Evolutionary conservation across 345 rosid species (phyloP), one percentile per base, ranked within the genome.

Genomic region (Linum tenue): DNA sequence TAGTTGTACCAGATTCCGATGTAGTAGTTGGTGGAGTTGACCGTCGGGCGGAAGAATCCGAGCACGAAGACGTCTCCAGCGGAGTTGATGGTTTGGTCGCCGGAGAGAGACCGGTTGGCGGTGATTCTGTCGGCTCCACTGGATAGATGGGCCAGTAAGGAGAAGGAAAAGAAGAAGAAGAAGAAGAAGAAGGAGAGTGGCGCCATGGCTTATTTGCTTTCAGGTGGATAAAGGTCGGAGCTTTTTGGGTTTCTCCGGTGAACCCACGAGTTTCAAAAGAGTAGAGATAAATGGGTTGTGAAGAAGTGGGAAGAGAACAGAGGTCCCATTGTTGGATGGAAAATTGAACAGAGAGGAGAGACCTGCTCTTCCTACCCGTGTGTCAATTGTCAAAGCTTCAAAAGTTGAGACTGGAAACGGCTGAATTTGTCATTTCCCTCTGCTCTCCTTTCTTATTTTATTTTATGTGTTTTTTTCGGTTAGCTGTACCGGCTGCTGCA

Each of bases 1-100:
- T 48, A 15, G 1, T 67, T 51, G 73, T 84, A 88, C 96, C 87
- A 84, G 70, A 84, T 85, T 60, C 90, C 94, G 67, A 91, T 67
- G 62, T 91, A 91, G 78, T 70, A 80, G 22, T 81, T 84, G 35
- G 89, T 71, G 65, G 87, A 78, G 35, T 72, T 64, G 64, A 76
- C 85, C 14, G 53, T 2, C 60, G 85, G 84, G 35, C 43, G 38
- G 82, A 84, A 86, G 84, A 91, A 91, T 40, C 96, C 98, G 41
- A 91, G 70, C 43, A n/a, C 53, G 66, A 82, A 91, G 76, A 56
- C 51, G 39, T 75, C 81, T 0, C 74, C 72, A 3, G 75, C 48
- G 53, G 96, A 91, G 68, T 77, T 59, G 44, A 91, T 64, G n/a
- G 87, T 81, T 16, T 77, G 77, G 63, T 79, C 80, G 2, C 95